These are phyloP conservation scores for Glarea lozoyensis DNA, from an alignment of 495 filamentous ascomycete species.

Conservation along the genomic window DNA sequence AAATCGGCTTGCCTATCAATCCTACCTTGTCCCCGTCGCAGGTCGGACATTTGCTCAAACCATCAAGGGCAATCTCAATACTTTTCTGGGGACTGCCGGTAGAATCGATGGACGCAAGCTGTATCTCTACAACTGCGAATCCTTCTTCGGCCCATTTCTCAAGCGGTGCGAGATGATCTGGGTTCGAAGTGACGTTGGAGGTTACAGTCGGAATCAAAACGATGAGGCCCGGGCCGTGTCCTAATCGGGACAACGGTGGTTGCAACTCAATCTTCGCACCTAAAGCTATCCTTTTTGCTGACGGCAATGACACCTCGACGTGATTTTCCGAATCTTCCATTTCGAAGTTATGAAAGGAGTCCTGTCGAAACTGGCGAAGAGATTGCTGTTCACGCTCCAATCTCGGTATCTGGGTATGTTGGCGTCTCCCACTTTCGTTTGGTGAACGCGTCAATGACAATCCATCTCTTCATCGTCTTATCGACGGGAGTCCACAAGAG, in stretches of 20 bases:
- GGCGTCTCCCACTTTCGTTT: no score
- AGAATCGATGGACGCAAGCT: not conserved
- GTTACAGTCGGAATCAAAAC: not conserved
- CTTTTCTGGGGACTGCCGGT: conserved; percentile 8
- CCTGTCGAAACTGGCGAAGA: no score
- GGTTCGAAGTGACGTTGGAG: not conserved
- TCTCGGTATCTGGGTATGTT: no score
- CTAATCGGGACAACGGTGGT: not conserved
- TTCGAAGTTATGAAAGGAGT: no score
- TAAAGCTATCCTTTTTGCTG: not conserved
- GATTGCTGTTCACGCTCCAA: no score
- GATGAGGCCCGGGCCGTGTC: not conserved
- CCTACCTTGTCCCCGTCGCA: conserved; percentile 21
- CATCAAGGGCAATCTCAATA: conserved; percentile 6
- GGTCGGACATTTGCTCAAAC: not conserved
- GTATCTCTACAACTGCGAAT: conserved; percentile 39
- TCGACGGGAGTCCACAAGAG: no score
- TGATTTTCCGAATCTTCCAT: no score
- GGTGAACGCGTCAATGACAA: no score
- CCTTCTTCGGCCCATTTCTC: conserved; percentile 55
- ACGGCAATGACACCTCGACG: not conserved
- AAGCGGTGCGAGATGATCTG: conserved; percentile 21
- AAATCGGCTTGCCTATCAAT: conserved; percentile 25
- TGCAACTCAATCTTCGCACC: not conserved
- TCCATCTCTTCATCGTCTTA: no score